A percentile compares a stretch with the other conserved stretches of the same genome.
These are phyloP conservation scores for Craterostigma plantagineum DNA, from an alignment of 257 asterid genomes.

Conservation along the genomic window DNA sequence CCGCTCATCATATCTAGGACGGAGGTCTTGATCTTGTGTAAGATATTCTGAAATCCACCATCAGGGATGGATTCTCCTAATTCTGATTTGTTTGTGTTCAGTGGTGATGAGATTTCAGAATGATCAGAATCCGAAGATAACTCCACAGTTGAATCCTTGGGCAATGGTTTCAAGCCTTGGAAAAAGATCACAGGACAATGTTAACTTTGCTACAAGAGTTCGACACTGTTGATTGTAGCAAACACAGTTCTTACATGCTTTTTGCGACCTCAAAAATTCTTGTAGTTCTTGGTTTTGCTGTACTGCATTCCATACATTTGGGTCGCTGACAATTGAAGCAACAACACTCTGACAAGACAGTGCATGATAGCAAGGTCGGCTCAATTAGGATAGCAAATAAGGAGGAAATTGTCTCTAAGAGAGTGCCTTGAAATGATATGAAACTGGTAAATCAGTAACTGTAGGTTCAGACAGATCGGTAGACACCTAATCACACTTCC, in stretches of 20 bases:
- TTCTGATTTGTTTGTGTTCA: slow-evolving; percentile 8
- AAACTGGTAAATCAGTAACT: too few species aligned
- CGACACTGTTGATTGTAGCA: background rate
- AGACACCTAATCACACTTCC: too few species aligned
- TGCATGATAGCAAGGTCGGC: background rate
- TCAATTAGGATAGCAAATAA: too few species aligned
- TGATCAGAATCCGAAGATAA: too few species aligned
- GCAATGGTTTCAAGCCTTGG: too few species aligned
- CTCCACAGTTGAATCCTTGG: too few species aligned
- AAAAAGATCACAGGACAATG: too few species aligned
- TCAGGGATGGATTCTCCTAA: background rate
- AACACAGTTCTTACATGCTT: slow-evolving; percentile 14
- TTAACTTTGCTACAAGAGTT: too few species aligned
- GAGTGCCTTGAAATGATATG: too few species aligned
- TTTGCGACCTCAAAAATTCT: slow-evolving; percentile 34
- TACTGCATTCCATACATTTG: slow-evolving; percentile 68
- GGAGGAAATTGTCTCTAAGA: too few species aligned
- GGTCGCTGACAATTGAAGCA: slow-evolving; percentile 72
- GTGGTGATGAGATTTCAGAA: background rate
- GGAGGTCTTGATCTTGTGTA: slow-evolving; percentile 20
- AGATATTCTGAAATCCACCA: slow-evolving; percentile 8
- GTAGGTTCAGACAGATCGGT: too few species aligned
- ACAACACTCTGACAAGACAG: slow-evolving; percentile 37
- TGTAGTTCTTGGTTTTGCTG: slow-evolving; percentile 40
- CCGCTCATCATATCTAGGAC: slow-evolving; percentile 52